A percentile compares a stretch with the other conserved stretches of the same genome.
phyloP scores from a whole-genome alignment of 179 eudicot species.

The Beta lomatogona region DNA sequence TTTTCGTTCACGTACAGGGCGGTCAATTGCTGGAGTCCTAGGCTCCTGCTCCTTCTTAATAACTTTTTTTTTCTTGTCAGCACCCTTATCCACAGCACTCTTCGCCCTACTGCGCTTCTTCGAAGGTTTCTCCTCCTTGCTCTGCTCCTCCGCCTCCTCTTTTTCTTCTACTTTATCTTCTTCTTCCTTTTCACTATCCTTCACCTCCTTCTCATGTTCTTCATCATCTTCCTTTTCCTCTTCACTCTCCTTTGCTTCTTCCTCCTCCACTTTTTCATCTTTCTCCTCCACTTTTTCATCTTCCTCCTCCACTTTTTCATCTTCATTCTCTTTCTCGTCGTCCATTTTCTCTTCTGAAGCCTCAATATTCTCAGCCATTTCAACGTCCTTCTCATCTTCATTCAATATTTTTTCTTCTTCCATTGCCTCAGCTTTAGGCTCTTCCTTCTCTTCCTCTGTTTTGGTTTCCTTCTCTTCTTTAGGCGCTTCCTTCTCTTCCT shows the following conservation, averaged over 20 bases:
- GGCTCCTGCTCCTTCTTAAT: slow-evolving; percentile 54
- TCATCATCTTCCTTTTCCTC: slow-evolving; percentile 16
- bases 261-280: slow-evolving; percentile 32
- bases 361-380: slow-evolving; percentile 18
- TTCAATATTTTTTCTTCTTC: slow-evolving; percentile 32
- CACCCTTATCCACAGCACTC: slow-evolving; percentile 39
- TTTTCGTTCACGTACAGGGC: slow-evolving; percentile 90
- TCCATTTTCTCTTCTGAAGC: slow-evolving; percentile 29
- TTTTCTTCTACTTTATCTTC: slow-evolving; percentile 24
- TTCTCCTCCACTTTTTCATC: slow-evolving; percentile 20
- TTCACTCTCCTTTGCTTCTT: slow-evolving; percentile 22
- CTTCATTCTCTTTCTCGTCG: slow-evolving; percentile 22
- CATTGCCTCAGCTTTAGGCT: slow-evolving; percentile 33
- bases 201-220: slow-evolving; percentile 27
- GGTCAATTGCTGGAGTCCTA: slow-evolving; percentile 69
- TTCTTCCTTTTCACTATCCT: slow-evolving; percentile 31
- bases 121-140: slow-evolving; percentile 42
- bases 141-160: slow-evolving; percentile 37
- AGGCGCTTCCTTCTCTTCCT: background rate
- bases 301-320: slow-evolving; percentile 5
- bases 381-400: slow-evolving; percentile 20
- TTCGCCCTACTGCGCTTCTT: slow-evolving; percentile 48
- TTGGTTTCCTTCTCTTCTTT: slow-evolving; percentile 24
- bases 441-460: slow-evolving; percentile 32
- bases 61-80: slow-evolving; percentile 41